Evolutionary conservation across 805 yeast genomes (phyloP), one percentile per base, ranked within the genome.

Genomic region (Teunomyces tritomae): DNA sequence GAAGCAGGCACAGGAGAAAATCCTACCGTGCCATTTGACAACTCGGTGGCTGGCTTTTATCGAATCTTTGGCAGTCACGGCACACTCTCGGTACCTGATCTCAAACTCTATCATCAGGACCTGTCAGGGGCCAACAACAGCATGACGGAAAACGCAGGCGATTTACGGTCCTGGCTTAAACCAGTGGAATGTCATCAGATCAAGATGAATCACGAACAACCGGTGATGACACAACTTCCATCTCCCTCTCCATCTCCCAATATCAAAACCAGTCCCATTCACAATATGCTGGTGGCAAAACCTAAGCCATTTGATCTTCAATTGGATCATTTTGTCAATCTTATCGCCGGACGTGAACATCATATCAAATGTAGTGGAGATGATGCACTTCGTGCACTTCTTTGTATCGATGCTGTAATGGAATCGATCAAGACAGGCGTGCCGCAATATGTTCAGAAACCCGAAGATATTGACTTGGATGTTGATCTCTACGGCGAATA

Each of bases 1-100:
- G 73, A 70, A 46, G 53, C 61, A 13, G 70, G 71, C 7, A 70
- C 74, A 2, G 74, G 74, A 5, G 74, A 70, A 49, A 70, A 70
- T 54, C 74, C 74, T 11, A 59, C 57, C 11, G 57, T 70, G 14
- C 74, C 74, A 1, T 53, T 53, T 28, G 57, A 63, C 48, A 60
- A 61, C 9, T 59, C 52, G 10, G 53, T 62, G 8, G 53, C 59
- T 37, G 74, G 75, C 2, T 56, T 68, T 44, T 70, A 70, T 48
- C 53, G 72, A 30, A 57, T 70, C 5, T 70, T 68, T 58, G 75
- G 74, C 2, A 57, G 70, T n/a, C 57, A 62, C 24, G 74, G 74
- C 1, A 69, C 74, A 0, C 55, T 69, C 13, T 67, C 72, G 16
- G 55, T 70, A 4, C 75, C 75, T 2, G 75, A 69, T 46, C 51